Evolutionary conservation across 2,329 filamentous ascomycete genomes (phyloP).

Genomic region (Cladosporium sp.): DNA sequence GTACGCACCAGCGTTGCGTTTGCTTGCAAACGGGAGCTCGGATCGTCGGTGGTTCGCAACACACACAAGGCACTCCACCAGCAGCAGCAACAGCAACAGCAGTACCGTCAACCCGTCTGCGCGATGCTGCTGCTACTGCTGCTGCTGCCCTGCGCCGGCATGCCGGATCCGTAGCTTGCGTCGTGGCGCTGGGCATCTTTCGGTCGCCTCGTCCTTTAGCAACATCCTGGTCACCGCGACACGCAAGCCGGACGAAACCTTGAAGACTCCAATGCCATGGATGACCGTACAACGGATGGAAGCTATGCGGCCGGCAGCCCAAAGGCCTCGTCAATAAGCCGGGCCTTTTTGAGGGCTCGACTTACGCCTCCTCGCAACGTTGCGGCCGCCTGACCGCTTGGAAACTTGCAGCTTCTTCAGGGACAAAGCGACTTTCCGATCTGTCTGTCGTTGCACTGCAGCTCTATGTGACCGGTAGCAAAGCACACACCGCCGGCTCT

Average conservation of each 20-base stretch:
- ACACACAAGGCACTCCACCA: conserved; percentile 6
- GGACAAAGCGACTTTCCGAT: conserved; percentile 12
- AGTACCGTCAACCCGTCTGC: conserved; percentile 9
- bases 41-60: conserved; percentile 13
- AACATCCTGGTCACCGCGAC: conserved; percentile 7
- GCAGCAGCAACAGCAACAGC: not conserved
- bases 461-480: conserved; percentile 12
- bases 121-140: not conserved
- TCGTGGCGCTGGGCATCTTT: conserved; percentile 12
- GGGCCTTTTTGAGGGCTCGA: conserved; percentile 3
- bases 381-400: conserved; percentile 14
- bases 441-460: conserved; percentile 11
- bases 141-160: conserved; percentile 14
- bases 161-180: not conserved
- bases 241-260: conserved; percentile 17
- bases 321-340: not conserved
- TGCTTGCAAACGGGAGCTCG: conserved; percentile 4
- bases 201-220: conserved; percentile 11
- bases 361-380: conserved; percentile 12
- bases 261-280: not conserved
- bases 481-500: conserved; percentile 18
- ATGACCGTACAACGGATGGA: not conserved
- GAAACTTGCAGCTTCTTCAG: conserved; percentile 8
- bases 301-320: conserved; percentile 4
- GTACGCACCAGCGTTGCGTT: conserved; percentile 3